phyloP scores from a whole-genome alignment of 2,329 filamentous ascomycete species.

The Huntiella moniliformis region DNA sequence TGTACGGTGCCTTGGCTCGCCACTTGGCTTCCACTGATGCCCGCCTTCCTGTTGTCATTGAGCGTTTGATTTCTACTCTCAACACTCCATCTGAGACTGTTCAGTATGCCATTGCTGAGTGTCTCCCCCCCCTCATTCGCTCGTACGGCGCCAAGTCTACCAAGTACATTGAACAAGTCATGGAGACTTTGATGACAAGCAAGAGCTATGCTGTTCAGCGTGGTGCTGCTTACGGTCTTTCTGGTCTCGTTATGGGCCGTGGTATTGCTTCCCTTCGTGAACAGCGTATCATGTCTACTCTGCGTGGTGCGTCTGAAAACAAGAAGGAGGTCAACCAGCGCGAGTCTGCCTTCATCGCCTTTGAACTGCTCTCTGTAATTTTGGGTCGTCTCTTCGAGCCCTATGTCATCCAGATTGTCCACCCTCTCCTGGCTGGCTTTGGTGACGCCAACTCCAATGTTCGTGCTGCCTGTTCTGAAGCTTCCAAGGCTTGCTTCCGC shows the following conservation, averaged over 20 bases:
- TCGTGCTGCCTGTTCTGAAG: constrained; percentile 78
- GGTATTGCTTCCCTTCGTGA: constrained; percentile 69
- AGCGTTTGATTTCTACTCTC: constrained; percentile 67
- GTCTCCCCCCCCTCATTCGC: constrained; percentile 74
- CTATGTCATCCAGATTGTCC: constrained; percentile 89
- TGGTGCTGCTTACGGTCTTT: constrained; percentile 86
- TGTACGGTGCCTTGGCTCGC: constrained; percentile 83
- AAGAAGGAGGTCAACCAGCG: constrained; percentile 83
- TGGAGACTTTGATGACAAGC: constrained; percentile 64
- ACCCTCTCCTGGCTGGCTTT: constrained; percentile 73
- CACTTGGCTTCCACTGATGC: constrained; percentile 72
- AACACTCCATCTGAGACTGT: constrained; percentile 93
- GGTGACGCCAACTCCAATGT: constrained; percentile 79
- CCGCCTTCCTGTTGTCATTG: constrained; percentile 74
- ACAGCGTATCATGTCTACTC: constrained; percentile 64
- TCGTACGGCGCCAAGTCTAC: constrained; percentile 56
- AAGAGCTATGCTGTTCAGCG: constrained; percentile 87
- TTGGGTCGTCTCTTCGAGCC: constrained; percentile 85
- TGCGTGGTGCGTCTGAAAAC: constrained; percentile 74
- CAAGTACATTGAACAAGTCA: constrained; percentile 61
- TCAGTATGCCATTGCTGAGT: constrained; percentile 89
- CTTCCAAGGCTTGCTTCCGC: constrained; percentile 85
- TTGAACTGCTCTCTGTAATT: constrained; percentile 73
- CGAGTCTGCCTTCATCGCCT: constrained; percentile 74
- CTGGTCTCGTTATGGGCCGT: constrained; percentile 73